Conservation (phyloP, 2,329 filamentous ascomycete species). For the Colletotrichum falcatum region DNA sequence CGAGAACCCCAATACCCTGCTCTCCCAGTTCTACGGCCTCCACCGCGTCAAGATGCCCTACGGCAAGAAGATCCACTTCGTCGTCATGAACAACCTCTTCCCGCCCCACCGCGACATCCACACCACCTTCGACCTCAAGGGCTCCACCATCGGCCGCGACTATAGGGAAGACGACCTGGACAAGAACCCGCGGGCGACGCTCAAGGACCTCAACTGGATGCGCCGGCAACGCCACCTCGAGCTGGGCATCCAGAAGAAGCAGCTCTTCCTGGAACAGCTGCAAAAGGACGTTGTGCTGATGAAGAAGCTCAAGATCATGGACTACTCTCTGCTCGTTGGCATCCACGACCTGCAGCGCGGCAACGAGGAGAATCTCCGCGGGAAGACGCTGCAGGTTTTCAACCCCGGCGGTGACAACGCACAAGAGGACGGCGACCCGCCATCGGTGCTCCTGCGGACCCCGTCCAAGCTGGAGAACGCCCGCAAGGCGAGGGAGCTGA, state of each 20-base stretch:
- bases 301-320: conserved; percentile 95
- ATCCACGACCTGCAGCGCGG: conserved; percentile 92
- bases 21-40: conserved; percentile 97
- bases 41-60: conserved; percentile 99
- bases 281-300: conserved; percentile 87
- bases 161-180: conserved; percentile 89
- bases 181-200: conserved; percentile 88
- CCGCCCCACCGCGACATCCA: conserved; percentile 98
- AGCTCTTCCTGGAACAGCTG: conserved; percentile 89
- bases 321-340: conserved; percentile 94
- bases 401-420: conserved; percentile 80
- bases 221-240: conserved; percentile 87
- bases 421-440: conserved; percentile 70
- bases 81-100: conserved; percentile 99
- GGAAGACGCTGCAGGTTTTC: conserved; percentile 93
- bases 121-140: conserved; percentile 96
- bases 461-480: conserved; percentile 94
- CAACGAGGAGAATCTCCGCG: conserved; percentile 92
- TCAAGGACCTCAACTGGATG: conserved; percentile 98
- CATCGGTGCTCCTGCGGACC: conserved; percentile 81
- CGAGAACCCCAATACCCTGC: conserved; percentile 93
- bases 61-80: conserved; percentile 98
- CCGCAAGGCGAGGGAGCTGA: conserved; percentile 88
- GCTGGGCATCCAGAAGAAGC: conserved; percentile 88
- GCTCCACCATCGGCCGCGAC: conserved; percentile 93